Evolutionary conservation across 495 filamentous ascomycete species (phyloP), one percentile per base, ranked within the genome.

Genomic region (Umbilicaria muhlenbergii): DNA sequence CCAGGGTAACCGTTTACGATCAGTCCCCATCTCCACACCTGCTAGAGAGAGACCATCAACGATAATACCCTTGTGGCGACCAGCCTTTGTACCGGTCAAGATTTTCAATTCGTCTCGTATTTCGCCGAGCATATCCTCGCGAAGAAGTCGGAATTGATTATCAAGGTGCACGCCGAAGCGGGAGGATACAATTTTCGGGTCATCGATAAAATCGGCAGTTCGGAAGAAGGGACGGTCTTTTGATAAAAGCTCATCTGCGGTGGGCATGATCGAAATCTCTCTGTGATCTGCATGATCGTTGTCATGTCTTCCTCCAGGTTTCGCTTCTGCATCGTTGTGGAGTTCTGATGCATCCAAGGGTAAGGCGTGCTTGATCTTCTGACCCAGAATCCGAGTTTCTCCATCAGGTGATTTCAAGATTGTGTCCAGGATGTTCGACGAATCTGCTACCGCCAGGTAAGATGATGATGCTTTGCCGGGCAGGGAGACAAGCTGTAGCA

Each of bases 91-190:
- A 0, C 59, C 65, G 4, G 15, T 48, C 3, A 65, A 65, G 16
- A 66, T 55, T 39, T 73, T 68, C 0, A 79, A 36, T 34, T 78
- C 79, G 12, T 79, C 72, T 0, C 77, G 69, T 8, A 87, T 57
- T 41, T 80, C 80, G 0, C 61, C 69, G 0, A 86, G 58, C 71
- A 87, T 77, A 44, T 89, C 83, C 48, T 89, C 81, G 4, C 84
- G 61, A 2, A 85, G 58, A 2, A 89, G 70, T 0, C 84, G 80
- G 50, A 86, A 92, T 43, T 88, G 81, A 50, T 85, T 86, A 52
- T 86, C 83, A 0, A 83, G 48, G 54, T 86, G 79, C 0, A 63
- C 58, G 0, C 54, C 56, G 0, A 68, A 48, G 0, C 80, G 73
- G 11, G 55, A 48, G 3, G 62, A 56, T 13, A 59, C 8, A 2